These are phyloP conservation scores for Periconia sp. DNA, from an alignment of 2,329 filamentous ascomycete species.

Conservation along the genomic window DNA sequence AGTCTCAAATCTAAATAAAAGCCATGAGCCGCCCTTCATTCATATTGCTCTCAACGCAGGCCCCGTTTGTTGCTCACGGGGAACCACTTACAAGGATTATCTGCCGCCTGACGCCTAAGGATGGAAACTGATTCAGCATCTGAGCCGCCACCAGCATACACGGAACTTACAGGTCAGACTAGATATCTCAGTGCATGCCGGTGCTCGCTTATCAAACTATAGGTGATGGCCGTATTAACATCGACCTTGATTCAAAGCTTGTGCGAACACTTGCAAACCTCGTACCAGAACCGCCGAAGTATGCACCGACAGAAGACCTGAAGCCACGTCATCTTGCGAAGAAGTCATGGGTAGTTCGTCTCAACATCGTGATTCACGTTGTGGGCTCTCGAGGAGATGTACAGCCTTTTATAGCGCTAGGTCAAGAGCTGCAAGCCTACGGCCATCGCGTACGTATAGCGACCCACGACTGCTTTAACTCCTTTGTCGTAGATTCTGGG, in stretches of 20 bases:
- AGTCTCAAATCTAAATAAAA: too few species aligned
- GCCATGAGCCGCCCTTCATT: too few species aligned
- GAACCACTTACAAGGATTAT: too few species aligned
- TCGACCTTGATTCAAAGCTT: constrained; percentile 30
- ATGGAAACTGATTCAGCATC: too few species aligned
- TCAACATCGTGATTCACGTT: constrained; percentile 63
- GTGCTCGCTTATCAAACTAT: too few species aligned
- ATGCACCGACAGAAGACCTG: background rate
- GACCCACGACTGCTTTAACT: constrained; percentile 24
- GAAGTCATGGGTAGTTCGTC: background rate
- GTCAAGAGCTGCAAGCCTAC: constrained; percentile 48
- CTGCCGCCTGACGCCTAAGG: too few species aligned
- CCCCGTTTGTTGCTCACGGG: too few species aligned
- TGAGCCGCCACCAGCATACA: constrained; percentile 1
- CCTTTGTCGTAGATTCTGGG: constrained; percentile 19
- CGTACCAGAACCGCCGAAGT: constrained; percentile 14
- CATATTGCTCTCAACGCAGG: too few species aligned
- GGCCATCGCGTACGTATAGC: constrained; percentile 34
- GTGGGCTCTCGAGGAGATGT: constrained; percentile 62
- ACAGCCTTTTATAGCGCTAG: constrained; percentile 65
- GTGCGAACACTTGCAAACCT: constrained; percentile 24
- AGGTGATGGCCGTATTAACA: constrained; percentile 34
- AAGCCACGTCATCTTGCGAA: background rate
- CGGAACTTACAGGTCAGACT: background rate
- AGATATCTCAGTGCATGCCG: background rate